Conservation (phyloP, 1,139 yeast species). For the Arxiozyma heterogenica region DNA sequence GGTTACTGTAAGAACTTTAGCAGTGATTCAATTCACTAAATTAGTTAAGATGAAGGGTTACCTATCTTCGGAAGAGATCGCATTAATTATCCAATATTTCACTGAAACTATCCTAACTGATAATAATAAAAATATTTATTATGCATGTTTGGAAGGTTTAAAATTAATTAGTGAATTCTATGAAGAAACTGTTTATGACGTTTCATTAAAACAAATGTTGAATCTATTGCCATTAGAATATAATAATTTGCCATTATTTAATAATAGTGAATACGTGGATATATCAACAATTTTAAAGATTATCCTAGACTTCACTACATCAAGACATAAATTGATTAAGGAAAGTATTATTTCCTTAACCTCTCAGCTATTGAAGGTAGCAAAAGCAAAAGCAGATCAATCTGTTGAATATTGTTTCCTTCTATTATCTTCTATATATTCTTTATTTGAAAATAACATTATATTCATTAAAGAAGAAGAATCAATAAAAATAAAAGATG, state of each 20-base stretch:
- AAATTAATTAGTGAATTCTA: slow-evolving; percentile 36
- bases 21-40: slow-evolving; percentile 55
- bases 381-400: slow-evolving; percentile 8
- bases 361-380: slow-evolving; percentile 13
- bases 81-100: slow-evolving; percentile 56
- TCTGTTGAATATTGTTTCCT: slow-evolving; percentile 24
- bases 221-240: slow-evolving; percentile 41
- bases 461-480: slow-evolving; percentile 13
- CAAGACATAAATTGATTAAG: slow-evolving; percentile 25
- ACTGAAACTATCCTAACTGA: slow-evolving; percentile 50
- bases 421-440: slow-evolving; percentile 24
- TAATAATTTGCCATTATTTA: slow-evolving; percentile 17
- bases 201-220: slow-evolving; percentile 53
- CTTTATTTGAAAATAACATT: slow-evolving; percentile 23
- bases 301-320: slow-evolving; percentile 32
- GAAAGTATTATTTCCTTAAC: slow-evolving; percentile 24
- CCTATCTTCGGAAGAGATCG: slow-evolving; percentile 46
- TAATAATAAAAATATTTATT: slow-evolving; percentile 35
- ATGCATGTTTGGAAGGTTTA: slow-evolving; percentile 44
- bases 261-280: slow-evolving; percentile 21
- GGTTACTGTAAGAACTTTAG: slow-evolving; percentile 55
- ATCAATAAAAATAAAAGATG: slow-evolving; percentile 13
- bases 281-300: slow-evolving; percentile 38
- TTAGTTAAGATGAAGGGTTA: slow-evolving; percentile 41
- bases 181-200: slow-evolving; percentile 44